phyloP scores from a whole-genome alignment of 139 green algal genomes.

The Micractinium conductrix region DNA sequence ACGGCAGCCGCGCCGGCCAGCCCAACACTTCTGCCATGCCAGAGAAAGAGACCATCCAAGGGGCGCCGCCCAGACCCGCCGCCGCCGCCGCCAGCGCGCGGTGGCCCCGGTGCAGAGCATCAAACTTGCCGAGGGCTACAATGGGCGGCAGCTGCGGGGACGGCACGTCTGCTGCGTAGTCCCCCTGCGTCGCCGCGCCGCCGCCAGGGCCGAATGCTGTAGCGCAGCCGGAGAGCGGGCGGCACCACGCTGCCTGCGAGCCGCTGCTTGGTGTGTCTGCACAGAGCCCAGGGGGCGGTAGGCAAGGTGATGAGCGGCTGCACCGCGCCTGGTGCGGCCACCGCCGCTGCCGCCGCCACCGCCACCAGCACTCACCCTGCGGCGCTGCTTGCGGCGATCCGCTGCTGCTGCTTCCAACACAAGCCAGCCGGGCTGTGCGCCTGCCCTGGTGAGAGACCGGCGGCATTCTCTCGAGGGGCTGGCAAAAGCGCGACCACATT shows the following conservation, averaged over 20 bases:
- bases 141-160: constrained; percentile 37
- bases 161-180: background rate
- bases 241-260: too few species aligned
- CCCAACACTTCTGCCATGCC: constrained; percentile 87
- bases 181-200: too few species aligned
- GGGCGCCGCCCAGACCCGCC: constrained; percentile 47
- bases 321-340: background rate
- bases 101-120: constrained; percentile 93
- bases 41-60: constrained; percentile 85
- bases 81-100: constrained; percentile 66
- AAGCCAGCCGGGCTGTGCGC: background rate
- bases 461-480: background rate
- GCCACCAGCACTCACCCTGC: background rate
- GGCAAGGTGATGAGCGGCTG: too few species aligned
- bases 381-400: background rate
- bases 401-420: background rate
- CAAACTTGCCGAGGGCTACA: constrained; percentile 94
- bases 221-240: background rate
- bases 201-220: too few species aligned
- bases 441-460: background rate
- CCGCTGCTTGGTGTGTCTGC: background rate
- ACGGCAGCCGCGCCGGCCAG: constrained; percentile 70
- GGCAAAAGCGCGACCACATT: too few species aligned
- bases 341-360: background rate
- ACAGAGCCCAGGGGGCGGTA: too few species aligned